These are phyloP conservation scores for Fusarium pininemorale DNA, from an alignment of 2,329 filamentous ascomycete genomes.

Conservation along the genomic window DNA sequence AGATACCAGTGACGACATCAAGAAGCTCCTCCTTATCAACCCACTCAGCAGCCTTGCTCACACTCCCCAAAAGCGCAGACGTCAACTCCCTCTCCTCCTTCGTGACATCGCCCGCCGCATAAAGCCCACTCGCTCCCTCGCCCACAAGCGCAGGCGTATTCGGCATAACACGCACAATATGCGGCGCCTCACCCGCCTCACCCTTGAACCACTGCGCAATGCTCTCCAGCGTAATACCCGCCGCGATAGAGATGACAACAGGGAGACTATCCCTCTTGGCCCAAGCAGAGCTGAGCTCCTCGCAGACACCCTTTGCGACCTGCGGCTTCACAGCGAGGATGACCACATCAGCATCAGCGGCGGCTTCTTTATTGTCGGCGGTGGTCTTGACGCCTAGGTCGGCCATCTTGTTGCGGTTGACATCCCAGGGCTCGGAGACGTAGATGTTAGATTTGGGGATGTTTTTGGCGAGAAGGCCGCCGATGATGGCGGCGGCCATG, in stretches of 20 bases:
- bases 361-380: slow-evolving; percentile 56
- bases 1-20: slow-evolving; percentile 61
- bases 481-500: slow-evolving; percentile 63
- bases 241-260: slow-evolving; percentile 59
- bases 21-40: slow-evolving; percentile 59
- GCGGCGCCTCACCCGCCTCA: slow-evolving; percentile 50
- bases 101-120: slow-evolving; percentile 54
- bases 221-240: slow-evolving; percentile 58
- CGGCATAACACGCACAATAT: slow-evolving; percentile 62
- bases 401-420: slow-evolving; percentile 60
- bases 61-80: slow-evolving; percentile 53
- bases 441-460: slow-evolving; percentile 55
- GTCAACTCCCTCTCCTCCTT: slow-evolving; percentile 54
- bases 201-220: slow-evolving; percentile 54
- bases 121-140: slow-evolving; percentile 60
- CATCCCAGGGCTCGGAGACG: slow-evolving; percentile 62
- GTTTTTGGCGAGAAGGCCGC: slow-evolving; percentile 56
- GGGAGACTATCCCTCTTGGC: slow-evolving; percentile 47
- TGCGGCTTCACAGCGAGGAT: slow-evolving; percentile 63
- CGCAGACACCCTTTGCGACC: slow-evolving; percentile 57
- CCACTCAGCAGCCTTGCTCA: slow-evolving; percentile 61
- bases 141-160: slow-evolving; percentile 62
- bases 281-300: slow-evolving; percentile 56
- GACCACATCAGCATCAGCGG: slow-evolving; percentile 55
- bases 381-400: slow-evolving; percentile 57